phyloP scores from a whole-genome alignment of 2,329 filamentous ascomycete genomes.

The Fusarium sp. region DNA sequence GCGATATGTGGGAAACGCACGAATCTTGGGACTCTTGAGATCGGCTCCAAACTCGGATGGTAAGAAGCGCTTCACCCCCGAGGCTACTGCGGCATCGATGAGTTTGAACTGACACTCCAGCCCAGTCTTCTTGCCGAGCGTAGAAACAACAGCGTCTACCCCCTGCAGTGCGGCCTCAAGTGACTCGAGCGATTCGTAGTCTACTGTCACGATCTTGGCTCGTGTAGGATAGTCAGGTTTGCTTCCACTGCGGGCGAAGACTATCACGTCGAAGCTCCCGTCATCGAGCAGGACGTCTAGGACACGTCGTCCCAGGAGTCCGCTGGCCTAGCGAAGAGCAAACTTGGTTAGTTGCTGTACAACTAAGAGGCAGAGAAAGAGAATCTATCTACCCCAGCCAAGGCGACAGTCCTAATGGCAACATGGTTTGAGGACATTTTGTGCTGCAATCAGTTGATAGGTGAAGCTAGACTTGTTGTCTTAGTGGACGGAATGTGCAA shows the following conservation, averaged over 20 bases:
- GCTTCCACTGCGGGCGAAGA: constrained; percentile 1
- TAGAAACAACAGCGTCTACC: constrained; percentile 15
- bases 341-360: neutral
- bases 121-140: constrained; percentile 12
- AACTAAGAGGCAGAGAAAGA: neutral
- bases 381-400: constrained; percentile 1
- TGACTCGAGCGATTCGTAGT: constrained; percentile 17
- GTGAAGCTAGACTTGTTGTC: neutral
- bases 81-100: constrained; percentile 12
- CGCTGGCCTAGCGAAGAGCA: constrained; percentile 4
- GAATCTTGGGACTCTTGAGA: constrained; percentile 4
- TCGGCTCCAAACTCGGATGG: constrained; percentile 23
- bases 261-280: constrained; percentile 9
- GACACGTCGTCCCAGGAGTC: constrained; percentile 11
- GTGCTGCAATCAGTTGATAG: neutral
- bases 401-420: constrained; percentile 1
- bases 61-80: constrained; percentile 16
- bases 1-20: constrained; percentile 16
- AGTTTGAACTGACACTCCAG: constrained; percentile 15
- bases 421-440: neutral
- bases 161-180: constrained; percentile 4
- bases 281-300: constrained; percentile 2
- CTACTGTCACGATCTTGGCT: neutral
- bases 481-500: too few species aligned
- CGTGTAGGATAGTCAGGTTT: neutral